Evolutionary conservation across 495 filamentous ascomycete species (phyloP), one percentile per base, ranked within the genome.

Genomic region (Acidomyces sp.): DNA sequence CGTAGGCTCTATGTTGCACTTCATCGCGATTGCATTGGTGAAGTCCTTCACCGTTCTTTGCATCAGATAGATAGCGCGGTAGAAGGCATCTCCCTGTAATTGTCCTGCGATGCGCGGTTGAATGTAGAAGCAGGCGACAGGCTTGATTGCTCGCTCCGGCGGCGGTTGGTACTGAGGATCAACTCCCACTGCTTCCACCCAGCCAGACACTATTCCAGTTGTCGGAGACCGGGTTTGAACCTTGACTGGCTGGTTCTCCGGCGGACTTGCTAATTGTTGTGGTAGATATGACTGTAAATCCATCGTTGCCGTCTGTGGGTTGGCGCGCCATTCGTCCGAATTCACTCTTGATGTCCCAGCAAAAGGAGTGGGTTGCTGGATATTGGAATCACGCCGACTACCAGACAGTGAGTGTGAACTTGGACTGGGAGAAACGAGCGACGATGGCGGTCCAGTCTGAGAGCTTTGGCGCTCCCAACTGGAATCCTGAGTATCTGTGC

Each of bases 121-220:
- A 25, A 93, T 63, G 56, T 92, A 96, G 58, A 95, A 83, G 61
- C 85, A 94, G 36, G 90, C 92, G 38, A 93, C 75, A 28, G 80
- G 78, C 55, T 85, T 92, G 13, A 71, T 61, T 2, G 68, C 60
- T 32, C 69, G 71, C 46, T 93, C 82, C 5, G 69, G 60, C 3
- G 90, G 88, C 23, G 90, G 80, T 39, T 78, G 72, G 55, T 99
- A 99, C 0, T 70, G 66, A 9, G 76, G 67, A 59, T 99, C 92
- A 19, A 96, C 83, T 27, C 81, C 90, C 5, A 93, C 61, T 1
- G 85, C 86, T 55, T 99, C 88, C 41, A 97, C 87, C 76, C 78
- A 95, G 1, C 82, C 80, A 19, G 75, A 73, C 41, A 79, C 56
- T 28, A 66, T 66, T 9, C 76, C 71, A 32, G 48, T 43, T 18